Evolutionary conservation across 495 filamentous ascomycete species (phyloP).

Genomic region (Aeminium ludgeri): DNA sequence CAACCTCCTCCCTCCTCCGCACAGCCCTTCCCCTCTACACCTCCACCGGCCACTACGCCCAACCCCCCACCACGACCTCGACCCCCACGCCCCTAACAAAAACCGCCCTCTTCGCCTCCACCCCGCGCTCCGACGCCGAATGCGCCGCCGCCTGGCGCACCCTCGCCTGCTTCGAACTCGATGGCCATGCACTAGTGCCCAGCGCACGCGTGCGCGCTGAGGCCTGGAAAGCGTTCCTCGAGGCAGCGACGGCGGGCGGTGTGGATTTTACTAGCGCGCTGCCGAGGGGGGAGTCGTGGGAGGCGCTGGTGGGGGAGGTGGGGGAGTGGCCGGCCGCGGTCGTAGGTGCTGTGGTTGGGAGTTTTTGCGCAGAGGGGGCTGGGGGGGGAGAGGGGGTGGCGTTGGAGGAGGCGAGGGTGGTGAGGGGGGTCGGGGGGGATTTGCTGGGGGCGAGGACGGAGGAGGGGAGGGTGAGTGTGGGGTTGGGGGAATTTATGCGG

Average conservation of each 20-base stretch:
- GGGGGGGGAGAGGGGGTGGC: too few species aligned
- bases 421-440: constrained; percentile 32
- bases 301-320: not conserved
- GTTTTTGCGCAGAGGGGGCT: too few species aligned
- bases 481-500: constrained; percentile 31
- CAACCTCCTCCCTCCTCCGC: too few species aligned
- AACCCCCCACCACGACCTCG: too few species aligned
- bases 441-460: constrained; percentile 7
- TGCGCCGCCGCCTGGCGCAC: constrained; percentile 23
- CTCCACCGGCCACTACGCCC: not conserved
- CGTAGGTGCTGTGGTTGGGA: constrained; percentile 29
- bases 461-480: constrained; percentile 30
- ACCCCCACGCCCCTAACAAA: constrained; percentile 7
- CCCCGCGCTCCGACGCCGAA: constrained; percentile 25
- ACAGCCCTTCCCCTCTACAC: constrained; percentile 19
- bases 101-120: constrained; percentile 20
- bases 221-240: constrained; percentile 22
- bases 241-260: constrained; percentile 13
- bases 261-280: constrained; percentile 22
- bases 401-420: constrained; percentile 23
- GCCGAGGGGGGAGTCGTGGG: constrained; percentile 18
- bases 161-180: constrained; percentile 25
- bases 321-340: constrained; percentile 26
- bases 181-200: constrained; percentile 13
- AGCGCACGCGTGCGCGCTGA: constrained; percentile 15